Evolutionary conservation across 1,284 basidiomycete species (phyloP).

Genomic region (Leccinum pseudoinsigne): DNA sequence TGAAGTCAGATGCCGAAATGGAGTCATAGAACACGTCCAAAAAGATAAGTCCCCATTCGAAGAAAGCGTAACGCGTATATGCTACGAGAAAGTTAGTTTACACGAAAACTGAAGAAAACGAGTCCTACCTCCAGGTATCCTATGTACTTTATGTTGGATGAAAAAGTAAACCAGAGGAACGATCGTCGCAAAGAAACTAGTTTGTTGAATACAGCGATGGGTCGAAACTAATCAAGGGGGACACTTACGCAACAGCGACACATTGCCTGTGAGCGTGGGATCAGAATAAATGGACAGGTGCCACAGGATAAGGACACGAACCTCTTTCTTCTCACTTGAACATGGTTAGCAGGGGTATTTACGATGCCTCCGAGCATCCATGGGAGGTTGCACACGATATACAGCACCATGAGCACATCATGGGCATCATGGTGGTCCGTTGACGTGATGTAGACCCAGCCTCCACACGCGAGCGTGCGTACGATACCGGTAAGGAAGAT

Average conservation of each 20-base stretch:
- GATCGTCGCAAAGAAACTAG: slow-evolving; percentile 70
- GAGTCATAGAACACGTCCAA: slow-evolving; percentile 83
- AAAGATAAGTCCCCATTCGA: slow-evolving; percentile 85
- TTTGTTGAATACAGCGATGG: slow-evolving; percentile 14
- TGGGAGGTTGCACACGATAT: slow-evolving; percentile 78
- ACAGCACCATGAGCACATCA: slow-evolving; percentile 88
- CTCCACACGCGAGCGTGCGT: slow-evolving; percentile 83
- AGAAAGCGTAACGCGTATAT: slow-evolving; percentile 83
- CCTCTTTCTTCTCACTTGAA: slow-evolving; percentile 50
- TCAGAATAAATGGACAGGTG: slow-evolving; percentile 3
- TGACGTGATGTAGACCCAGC: slow-evolving; percentile 93
- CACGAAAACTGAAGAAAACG: neutral
- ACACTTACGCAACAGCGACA: slow-evolving; percentile 50
- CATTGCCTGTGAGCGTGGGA: slow-evolving; percentile 41
- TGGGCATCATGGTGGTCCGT: slow-evolving; percentile 81
- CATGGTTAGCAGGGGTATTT: slow-evolving; percentile 48
- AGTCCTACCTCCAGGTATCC: slow-evolving; percentile 71
- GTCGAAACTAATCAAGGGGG: neutral
- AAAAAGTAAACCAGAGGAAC: slow-evolving; percentile 83
- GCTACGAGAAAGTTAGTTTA: slow-evolving; percentile 44
- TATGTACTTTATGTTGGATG: slow-evolving; percentile 79
- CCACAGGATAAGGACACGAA: slow-evolving; percentile 32
- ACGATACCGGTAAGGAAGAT: slow-evolving; percentile 69
- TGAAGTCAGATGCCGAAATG: slow-evolving; percentile 62
- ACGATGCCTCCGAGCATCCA: slow-evolving; percentile 84